Percentiles rank a stretch among this genome's conserved stretches.
These are phyloP conservation scores for Tricholoma matsutake DNA, from an alignment of 768 basidiomycete genomes.

Conservation along the genomic window DNA sequence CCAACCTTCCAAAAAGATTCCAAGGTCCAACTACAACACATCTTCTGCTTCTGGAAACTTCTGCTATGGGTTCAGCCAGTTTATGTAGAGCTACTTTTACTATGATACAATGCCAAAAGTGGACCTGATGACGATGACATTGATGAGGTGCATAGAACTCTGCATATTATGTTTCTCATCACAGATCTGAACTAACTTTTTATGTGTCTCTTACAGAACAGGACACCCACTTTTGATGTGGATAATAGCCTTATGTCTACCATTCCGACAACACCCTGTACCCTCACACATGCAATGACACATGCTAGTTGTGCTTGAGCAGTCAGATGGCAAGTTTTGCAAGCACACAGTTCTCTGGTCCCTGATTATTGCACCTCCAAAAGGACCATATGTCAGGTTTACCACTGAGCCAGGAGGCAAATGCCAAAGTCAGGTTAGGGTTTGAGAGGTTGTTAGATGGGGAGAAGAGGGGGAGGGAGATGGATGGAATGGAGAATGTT, in stretches of 20 bases:
- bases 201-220: not conserved
- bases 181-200: not conserved
- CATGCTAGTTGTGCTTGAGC: not conserved
- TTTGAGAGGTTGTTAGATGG: conserved; percentile 39
- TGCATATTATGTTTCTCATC: not conserved
- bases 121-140: not conserved
- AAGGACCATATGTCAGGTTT: conserved; percentile 28
- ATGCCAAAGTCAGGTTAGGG: conserved; percentile 47
- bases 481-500: conserved; percentile 31
- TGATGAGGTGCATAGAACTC: conserved; percentile 9
- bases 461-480: conserved; percentile 38
- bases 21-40: not conserved
- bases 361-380: conserved; percentile 58
- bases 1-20: not conserved
- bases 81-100: conserved; percentile 39
- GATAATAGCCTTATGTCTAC: not conserved
- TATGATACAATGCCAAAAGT: conserved; percentile 29
- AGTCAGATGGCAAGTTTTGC: not conserved
- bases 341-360: conserved; percentile 21
- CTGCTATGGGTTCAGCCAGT: conserved; percentile 37
- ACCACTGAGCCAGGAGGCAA: conserved; percentile 36
- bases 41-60: not conserved
- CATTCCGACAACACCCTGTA: conserved; percentile 3
- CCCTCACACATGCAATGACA: not conserved
- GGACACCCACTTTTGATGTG: not conserved